Base-by-base conservation (phyloP, 2,329 filamentous ascomycete genomes). In the Phyllosticta capitalensis region DNA sequence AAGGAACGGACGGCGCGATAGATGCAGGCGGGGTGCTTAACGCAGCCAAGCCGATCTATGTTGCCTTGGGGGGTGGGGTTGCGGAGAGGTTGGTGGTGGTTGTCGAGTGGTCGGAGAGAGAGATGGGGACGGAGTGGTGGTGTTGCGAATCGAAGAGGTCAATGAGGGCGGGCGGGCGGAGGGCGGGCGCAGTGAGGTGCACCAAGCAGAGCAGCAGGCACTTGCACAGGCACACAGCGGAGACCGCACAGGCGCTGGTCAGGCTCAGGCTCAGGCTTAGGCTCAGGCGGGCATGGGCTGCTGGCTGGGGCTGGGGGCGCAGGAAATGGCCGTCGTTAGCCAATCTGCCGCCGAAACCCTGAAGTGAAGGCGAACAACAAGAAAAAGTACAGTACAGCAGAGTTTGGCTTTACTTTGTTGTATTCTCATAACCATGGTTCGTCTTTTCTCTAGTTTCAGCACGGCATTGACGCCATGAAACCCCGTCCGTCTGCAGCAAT, bases 1-100 rank as follows among this genome's bases (percentile, higher is more conserved):
- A 59, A 59, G 56, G 56, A 59, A 59, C 56, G 56, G 56, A 59
- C 56, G 56, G 51, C 38, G 53, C 56, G 56, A 59, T 22, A 52
- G 56, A 52, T 59, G 56, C 56, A 52, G 51, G 38, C 30, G 30
- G n/a, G 56, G 51, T n/a, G 38, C 38, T 45, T 17, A n/a, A n/a
- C 17, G 38, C 38, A 45, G 38, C 38, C 38, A 45, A 45, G 52
- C 21, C 52, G 38, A 59, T 52, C 56, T 59, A 59, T 59, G 51
- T 59, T 52, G 56, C 56, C 53, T 58, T 54, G 54, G 52, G 56
- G 30, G n/a, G 56, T n/a, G 38, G 38, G 53, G 56, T 54, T 58
- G 51, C 49, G 53, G 30, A 52, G 51, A 58, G 51, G 51, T 52
- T 24, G 56, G 56, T 45, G 56, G 56, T 58, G 56, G 33, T 33